Evolutionary conservation across 306 rosid genomes (phyloP), one percentile per base, ranked within the genome.

Genomic region (Vigna mungo): DNA sequence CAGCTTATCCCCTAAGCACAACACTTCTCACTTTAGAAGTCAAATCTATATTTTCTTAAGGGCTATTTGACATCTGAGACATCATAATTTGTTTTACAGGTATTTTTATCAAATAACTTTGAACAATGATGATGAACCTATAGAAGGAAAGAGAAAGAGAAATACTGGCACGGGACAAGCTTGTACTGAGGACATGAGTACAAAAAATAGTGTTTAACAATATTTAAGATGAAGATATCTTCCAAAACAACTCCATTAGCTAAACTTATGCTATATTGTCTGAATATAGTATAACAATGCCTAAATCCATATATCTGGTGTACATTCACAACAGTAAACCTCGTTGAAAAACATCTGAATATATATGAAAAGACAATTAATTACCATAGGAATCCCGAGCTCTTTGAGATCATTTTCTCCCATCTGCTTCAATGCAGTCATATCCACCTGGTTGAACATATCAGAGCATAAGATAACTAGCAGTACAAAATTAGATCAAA

Each of bases 301-400:
- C 53, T 14, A 67, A 3, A 85, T 27, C 52, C 55, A 71, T 49
- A 58, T 20, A 76, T 21, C 13, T 54, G 32, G 59, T n/a, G 15
- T 37, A 48, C 41, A 39, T 72, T 51, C 73, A 84, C 13, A 67
- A 81, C 17, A 36, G 34, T 30, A 79, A 75, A 48, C 49, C 49
- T 58, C 32, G 41, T 11, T 46, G 69, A 67, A 68, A 8, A 74
- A 34, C 54, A 70, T 18, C 59, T 34, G 41, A 64, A 80, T 3
- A 81, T 49, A 65, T 47, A 46, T 11, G 53, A 47, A 39, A 80
- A 15, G 78, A 74, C 32, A 69, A 76, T 70, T 93, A 92, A 76
- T 72, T 93, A 95, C 97, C 99, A 92, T 95, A 49, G 99, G 99
- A 79, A 95, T 92, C 62, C 99, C 99, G 66, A 92, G 93, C 88